phyloP scores from a whole-genome alignment of 805 yeast species.

The Pachysolen tannophilus region DNA sequence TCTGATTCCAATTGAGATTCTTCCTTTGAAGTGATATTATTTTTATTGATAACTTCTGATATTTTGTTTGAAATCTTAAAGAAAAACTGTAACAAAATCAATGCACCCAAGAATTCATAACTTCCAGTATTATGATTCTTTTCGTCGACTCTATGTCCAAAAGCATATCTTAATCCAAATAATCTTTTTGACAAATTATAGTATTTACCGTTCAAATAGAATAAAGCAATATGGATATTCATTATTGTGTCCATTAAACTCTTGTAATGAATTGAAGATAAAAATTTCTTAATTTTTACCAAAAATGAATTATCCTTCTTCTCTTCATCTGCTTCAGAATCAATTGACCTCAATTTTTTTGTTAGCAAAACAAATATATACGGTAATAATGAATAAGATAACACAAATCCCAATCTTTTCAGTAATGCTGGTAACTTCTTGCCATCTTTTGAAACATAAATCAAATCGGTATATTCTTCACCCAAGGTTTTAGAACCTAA shows the following conservation, averaged over 20 bases:
- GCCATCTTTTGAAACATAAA: conserved; percentile 53
- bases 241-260: conserved; percentile 43
- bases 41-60: not conserved
- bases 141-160: conserved; percentile 52
- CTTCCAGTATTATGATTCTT: conserved; percentile 39
- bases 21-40: not conserved
- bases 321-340: conserved; percentile 13
- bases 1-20: not conserved
- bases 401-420: conserved; percentile 49
- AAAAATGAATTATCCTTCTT: conserved; percentile 10
- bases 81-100: conserved; percentile 45
- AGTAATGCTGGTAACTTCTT: conserved; percentile 33
- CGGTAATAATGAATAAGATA: conserved; percentile 59
- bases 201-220: conserved; percentile 77
- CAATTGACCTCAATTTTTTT: conserved; percentile 12
- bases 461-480: conserved; percentile 84
- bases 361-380: conserved; percentile 29
- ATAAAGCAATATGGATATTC: conserved; percentile 70
- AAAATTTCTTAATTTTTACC: conserved; percentile 8
- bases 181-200: conserved; percentile 72
- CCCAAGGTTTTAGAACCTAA: conserved; percentile 79
- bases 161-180: conserved; percentile 72
- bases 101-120: conserved; percentile 67
- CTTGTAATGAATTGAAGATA: conserved; percentile 29
- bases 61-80: conserved; percentile 33